Evolutionary conservation across 2,329 filamentous ascomycete genomes (phyloP).

Genomic region (Septoria petroselini): DNA sequence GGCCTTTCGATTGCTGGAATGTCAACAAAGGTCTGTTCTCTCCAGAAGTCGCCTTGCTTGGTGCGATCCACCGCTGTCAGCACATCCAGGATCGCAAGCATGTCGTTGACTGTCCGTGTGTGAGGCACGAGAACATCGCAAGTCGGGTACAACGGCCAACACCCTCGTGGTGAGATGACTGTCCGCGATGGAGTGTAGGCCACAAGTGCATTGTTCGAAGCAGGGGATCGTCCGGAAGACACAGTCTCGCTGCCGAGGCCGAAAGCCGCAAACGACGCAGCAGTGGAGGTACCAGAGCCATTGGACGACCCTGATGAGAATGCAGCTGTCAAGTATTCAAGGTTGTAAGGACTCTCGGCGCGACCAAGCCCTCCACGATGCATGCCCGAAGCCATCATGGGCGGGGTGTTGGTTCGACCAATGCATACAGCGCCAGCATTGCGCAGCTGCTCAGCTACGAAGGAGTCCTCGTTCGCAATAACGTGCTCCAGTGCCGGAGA

Average conservation of each 20-base stretch:
- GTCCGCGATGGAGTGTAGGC: conserved; percentile 57
- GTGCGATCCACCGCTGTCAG: conserved; percentile 46
- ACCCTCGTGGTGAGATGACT: conserved; percentile 51
- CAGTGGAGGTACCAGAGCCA: conserved; percentile 52
- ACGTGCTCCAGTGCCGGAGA: conserved; percentile 55
- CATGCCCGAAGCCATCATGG: conserved; percentile 59
- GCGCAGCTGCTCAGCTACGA: conserved; percentile 48
- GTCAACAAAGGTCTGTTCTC: conserved; percentile 48
- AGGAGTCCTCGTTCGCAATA: conserved; percentile 53
- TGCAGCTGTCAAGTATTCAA: conserved; percentile 52
- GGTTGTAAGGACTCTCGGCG: conserved; percentile 57
- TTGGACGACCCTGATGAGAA: conserved; percentile 59
- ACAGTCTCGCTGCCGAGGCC: conserved; percentile 57
- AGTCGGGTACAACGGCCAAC: conserved; percentile 55
- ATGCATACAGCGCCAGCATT: conserved; percentile 52
- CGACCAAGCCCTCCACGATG: conserved; percentile 57
- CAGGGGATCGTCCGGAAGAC: conserved; percentile 55
- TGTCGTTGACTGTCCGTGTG: conserved; percentile 50
- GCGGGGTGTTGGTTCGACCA: conserved; percentile 59
- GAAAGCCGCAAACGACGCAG: conserved; percentile 53
- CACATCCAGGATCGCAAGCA: conserved; percentile 51
- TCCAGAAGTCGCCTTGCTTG: conserved; percentile 53
- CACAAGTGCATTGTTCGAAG: conserved; percentile 56
- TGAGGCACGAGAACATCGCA: conserved; percentile 57
- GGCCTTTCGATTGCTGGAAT: conserved; percentile 42